These are phyloP conservation scores for Kwoniella botswanensis DNA, from an alignment of 768 basidiomycete species.

Conservation along the genomic window DNA sequence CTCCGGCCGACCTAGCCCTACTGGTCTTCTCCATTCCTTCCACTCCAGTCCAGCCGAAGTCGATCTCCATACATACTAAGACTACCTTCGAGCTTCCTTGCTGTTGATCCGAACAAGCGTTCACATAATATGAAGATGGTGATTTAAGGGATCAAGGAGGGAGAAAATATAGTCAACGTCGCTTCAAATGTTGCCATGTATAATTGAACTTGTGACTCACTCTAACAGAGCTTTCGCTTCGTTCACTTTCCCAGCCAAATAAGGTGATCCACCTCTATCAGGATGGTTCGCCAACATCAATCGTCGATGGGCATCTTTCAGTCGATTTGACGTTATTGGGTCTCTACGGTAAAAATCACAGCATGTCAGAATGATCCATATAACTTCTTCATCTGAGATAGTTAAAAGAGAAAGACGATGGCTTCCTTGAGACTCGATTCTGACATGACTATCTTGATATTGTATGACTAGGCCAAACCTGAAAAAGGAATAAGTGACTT, in stretches of 20 bases:
- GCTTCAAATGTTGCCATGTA: too few species aligned
- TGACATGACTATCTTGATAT: too few species aligned
- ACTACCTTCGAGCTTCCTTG: conserved; percentile 29
- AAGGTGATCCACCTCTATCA: conserved; percentile 97
- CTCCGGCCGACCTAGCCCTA: neutral
- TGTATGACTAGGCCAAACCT: neutral
- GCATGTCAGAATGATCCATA: neutral
- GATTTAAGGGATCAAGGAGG: neutral
- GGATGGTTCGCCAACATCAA: conserved; percentile 99
- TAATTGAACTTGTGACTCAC: conserved; percentile 25
- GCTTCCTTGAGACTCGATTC: too few species aligned
- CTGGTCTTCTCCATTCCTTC: neutral
- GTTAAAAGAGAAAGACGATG: too few species aligned
- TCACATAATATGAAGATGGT: neutral
- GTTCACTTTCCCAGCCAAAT: conserved; percentile 97
- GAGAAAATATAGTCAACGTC: too few species aligned
- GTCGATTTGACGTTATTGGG: conserved; percentile 70
- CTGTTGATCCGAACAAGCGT: conserved; percentile 1
- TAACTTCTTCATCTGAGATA: too few species aligned
- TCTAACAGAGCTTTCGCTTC: conserved; percentile 94
- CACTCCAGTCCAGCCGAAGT: neutral
- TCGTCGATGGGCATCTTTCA: conserved; percentile 94
- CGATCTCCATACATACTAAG: neutral
- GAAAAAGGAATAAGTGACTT: conserved; percentile 53
- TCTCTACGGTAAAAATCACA: conserved; percentile 66